Evolutionary conservation across 306 rosid species (phyloP).

Genomic region (Ammopiptanthus mongolicus): DNA sequence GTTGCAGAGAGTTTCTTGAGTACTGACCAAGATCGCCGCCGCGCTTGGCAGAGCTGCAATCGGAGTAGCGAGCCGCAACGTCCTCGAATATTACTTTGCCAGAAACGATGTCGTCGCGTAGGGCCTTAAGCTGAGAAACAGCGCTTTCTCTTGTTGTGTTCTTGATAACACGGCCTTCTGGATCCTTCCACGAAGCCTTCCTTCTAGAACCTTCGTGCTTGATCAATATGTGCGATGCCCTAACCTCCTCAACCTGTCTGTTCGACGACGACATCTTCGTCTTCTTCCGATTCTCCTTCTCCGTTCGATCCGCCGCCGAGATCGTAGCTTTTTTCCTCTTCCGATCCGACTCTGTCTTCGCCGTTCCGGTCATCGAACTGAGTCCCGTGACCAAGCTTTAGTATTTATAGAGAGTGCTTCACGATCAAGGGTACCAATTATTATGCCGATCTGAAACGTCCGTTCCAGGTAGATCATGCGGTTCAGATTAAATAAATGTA

Average conservation of each 20-base stretch:
- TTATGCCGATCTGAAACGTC: conserved; percentile 22
- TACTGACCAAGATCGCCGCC: conserved; percentile 89
- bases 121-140: conserved; percentile 56
- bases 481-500: neutral
- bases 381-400: neutral
- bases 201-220: conserved; percentile 92
- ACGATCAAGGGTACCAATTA: neutral
- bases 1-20: conserved; percentile 25
- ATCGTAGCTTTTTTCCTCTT: conserved; percentile 68
- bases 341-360: conserved; percentile 78
- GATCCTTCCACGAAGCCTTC: conserved; percentile 97
- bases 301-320: conserved; percentile 47
- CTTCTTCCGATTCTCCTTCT: conserved; percentile 39
- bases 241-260: conserved; percentile 49
- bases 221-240: conserved; percentile 93
- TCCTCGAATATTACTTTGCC: conserved; percentile 74
- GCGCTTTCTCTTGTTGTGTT: conserved; percentile 72
- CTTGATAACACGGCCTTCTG: conserved; percentile 72
- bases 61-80: conserved; percentile 73
- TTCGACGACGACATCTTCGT: conserved; percentile 45
- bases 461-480: neutral
- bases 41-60: conserved; percentile 96
- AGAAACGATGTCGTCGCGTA: conserved; percentile 70
- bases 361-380: neutral
- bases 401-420: conserved; percentile 17